Evolutionary conservation across 805 yeast genomes (phyloP).

Genomic region (Pichia ethanolica): DNA sequence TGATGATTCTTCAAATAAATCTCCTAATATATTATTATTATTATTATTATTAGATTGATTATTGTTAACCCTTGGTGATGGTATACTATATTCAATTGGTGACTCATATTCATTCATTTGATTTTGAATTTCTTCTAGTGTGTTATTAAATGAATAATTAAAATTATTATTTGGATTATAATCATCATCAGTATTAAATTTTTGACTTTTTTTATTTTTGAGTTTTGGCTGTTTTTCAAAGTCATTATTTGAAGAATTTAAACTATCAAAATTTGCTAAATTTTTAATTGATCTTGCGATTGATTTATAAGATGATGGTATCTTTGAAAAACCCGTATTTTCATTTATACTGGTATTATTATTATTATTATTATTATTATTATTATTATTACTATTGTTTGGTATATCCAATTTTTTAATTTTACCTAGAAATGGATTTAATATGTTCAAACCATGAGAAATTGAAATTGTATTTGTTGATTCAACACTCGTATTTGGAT

Average conservation of each 20-base stretch:
- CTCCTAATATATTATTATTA: background rate
- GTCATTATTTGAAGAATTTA: background rate
- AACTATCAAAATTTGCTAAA: background rate
- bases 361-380: background rate
- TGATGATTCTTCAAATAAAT: too few species aligned
- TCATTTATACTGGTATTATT: background rate
- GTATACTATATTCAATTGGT: background rate
- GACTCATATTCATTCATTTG: slow-evolving; percentile 17
- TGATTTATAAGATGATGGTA: slow-evolving; percentile 8
- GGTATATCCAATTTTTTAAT: slow-evolving; percentile 6
- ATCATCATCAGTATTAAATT: slow-evolving; percentile 18
- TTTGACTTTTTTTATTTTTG: background rate
- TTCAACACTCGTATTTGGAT: background rate
- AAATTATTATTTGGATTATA: slow-evolving; percentile 26
- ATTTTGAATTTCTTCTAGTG: slow-evolving; percentile 27
- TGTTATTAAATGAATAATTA: slow-evolving; percentile 26
- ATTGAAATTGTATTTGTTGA: background rate
- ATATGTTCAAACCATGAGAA: slow-evolving; percentile 11
- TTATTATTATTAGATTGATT: background rate
- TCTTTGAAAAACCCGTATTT: background rate
- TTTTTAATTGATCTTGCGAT: slow-evolving; percentile 4
- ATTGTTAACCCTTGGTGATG: background rate
- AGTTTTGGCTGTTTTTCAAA: background rate
- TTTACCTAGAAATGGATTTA: slow-evolving; percentile 18
- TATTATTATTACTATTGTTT: background rate